Evolutionary conservation across 345 rosid genomes (phyloP).

Genomic region (Mallotus nudiflorus): DNA sequence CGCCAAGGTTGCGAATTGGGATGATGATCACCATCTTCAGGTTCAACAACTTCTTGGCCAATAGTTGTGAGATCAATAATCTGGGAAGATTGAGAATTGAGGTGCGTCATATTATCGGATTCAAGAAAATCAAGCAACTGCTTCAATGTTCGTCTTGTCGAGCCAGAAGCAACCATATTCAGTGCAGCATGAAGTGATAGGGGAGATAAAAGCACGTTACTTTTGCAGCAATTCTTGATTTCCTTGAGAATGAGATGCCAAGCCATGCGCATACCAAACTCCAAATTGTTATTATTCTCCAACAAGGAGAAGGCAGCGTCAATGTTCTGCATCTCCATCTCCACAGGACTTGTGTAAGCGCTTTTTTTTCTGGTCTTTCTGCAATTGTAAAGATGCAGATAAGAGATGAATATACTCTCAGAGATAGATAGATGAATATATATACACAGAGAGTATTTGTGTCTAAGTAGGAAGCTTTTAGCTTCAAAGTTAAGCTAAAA

Average conservation of each 20-base stretch:
- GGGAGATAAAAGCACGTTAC: slow-evolving; percentile 16
- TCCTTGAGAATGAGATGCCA: not conserved
- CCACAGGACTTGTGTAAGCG: too few species aligned
- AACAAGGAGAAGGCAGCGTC: too few species aligned
- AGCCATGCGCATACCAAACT: not conserved
- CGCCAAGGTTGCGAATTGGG: too few species aligned
- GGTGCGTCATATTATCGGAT: not conserved
- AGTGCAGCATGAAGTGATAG: slow-evolving; percentile 27
- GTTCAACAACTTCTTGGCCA: slow-evolving; percentile 10
- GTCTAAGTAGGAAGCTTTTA: too few species aligned
- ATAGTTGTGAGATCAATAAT: not conserved
- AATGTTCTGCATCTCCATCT: too few species aligned
- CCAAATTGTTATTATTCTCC: not conserved
- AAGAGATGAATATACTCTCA: too few species aligned
- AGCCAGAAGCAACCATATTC: slow-evolving; percentile 24
- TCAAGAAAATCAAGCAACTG: not conserved
- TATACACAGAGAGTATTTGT: too few species aligned
- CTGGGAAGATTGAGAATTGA: not conserved
- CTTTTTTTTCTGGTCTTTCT: too few species aligned
- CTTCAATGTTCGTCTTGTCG: slow-evolving; percentile 1
- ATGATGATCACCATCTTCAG: too few species aligned
- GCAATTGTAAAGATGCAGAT: too few species aligned
- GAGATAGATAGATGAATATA: too few species aligned
- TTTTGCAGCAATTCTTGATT: not conserved
- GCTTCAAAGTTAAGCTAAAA: too few species aligned